These are phyloP conservation scores for Scytalidium sp. DNA, from an alignment of 2,329 filamentous ascomycete species.

Conservation along the genomic window DNA sequence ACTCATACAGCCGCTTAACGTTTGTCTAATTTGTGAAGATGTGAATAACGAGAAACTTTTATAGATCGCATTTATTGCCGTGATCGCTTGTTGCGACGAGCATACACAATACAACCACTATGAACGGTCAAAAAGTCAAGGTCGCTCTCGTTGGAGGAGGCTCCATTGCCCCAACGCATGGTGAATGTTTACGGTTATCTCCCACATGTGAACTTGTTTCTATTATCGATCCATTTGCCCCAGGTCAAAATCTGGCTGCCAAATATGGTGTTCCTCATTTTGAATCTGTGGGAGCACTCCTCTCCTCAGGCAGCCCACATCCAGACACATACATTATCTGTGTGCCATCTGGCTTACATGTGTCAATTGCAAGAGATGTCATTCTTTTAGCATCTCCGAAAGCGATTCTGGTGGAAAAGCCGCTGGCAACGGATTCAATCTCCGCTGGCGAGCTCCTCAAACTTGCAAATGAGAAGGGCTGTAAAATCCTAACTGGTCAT, in stretches of 20 bases:
- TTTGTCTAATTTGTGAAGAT: too few species aligned
- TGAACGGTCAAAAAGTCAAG: too few species aligned
- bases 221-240: constrained; percentile 43
- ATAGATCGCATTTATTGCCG: too few species aligned
- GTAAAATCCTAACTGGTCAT: constrained; percentile 53
- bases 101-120: too few species aligned
- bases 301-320: constrained; percentile 32
- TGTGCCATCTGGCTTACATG: constrained; percentile 58
- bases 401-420: constrained; percentile 57
- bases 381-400: constrained; percentile 42
- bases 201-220: constrained; percentile 36
- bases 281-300: constrained; percentile 37
- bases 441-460: constrained; percentile 32
- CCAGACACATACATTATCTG: constrained; percentile 55
- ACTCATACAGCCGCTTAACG: too few species aligned
- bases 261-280: constrained; percentile 36
- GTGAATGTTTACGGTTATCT: constrained; percentile 37
- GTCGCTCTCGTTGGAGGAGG: constrained; percentile 46
- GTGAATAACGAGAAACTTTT: too few species aligned
- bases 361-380: constrained; percentile 45
- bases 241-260: constrained; percentile 31
- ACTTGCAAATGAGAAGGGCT: constrained; percentile 22
- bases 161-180: constrained; percentile 48
- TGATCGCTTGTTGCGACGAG: too few species aligned
- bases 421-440: constrained; percentile 41